A percentile compares a stretch with the other conserved stretches of the same genome.
phyloP scores from a whole-genome alignment of 169 alveolate species.

The Perkinsus chesapeaki region DNA sequence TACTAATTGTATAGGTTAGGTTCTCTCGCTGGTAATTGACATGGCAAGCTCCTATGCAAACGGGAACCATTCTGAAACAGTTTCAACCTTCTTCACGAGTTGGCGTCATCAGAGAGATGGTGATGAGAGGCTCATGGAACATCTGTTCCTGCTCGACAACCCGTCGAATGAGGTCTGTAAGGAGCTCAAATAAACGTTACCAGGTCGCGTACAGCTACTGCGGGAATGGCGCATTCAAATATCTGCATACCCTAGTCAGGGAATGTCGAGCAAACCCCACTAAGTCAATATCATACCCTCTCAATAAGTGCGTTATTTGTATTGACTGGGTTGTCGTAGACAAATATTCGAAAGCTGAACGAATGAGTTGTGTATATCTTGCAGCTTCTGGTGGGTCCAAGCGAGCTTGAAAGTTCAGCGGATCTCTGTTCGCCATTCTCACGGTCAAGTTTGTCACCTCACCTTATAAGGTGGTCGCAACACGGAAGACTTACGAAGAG shows the following conservation, averaged over 20 bases:
- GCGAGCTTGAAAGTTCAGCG: neutral
- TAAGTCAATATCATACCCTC: too few relatives aligned
- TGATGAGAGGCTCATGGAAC: neutral
- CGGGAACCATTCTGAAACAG: neutral
- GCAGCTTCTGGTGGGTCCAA: neutral
- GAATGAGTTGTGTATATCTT: too few relatives aligned
- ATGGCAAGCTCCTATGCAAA: neutral
- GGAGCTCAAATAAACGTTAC: too few relatives aligned
- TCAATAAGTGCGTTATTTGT: too few relatives aligned
- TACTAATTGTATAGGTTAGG: too few relatives aligned
- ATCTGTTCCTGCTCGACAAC: neutral
- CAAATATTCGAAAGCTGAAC: too few relatives aligned
- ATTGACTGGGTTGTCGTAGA: too few relatives aligned
- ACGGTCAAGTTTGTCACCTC: neutral
- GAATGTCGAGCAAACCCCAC: too few relatives aligned
- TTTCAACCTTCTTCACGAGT: neutral
- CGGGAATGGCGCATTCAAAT: too few relatives aligned
- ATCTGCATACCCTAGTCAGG: too few relatives aligned
- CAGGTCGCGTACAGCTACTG: too few relatives aligned
- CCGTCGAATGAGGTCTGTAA: neutral
- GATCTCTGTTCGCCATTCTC: neutral
- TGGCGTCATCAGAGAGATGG: neutral
- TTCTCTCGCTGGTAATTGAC: neutral
- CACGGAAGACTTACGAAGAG: neutral
- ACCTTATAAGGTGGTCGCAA: neutral